These are phyloP conservation scores for Aristolochia fimbriata DNA, from an alignment of 164 flowering plant genomes.

Conservation along the genomic window DNA sequence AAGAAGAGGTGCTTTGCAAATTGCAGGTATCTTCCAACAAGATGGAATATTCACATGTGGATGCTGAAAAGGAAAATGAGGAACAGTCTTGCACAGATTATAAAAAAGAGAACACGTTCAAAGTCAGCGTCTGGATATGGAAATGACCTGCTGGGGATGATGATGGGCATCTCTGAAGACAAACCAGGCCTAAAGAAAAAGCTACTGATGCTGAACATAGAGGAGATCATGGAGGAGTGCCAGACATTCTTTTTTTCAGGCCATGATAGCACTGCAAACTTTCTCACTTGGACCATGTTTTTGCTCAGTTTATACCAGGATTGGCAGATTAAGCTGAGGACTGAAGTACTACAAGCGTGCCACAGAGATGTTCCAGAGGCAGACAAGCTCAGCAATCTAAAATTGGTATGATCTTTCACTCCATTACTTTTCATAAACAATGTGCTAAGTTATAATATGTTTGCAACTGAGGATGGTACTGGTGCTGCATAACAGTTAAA, in stretches of 20 bases:
- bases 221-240: slow-evolving; percentile 17
- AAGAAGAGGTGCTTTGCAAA: no score
- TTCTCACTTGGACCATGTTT: slow-evolving; percentile 20
- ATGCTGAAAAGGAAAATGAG: slow-evolving; percentile 4
- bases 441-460: no score
- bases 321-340: no score
- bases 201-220: background rate
- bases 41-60: no score
- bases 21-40: no score
- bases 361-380: no score
- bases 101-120: background rate
- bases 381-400: no score
- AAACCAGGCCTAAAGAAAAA: background rate
- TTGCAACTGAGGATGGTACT: no score
- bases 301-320: no score
- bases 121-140: background rate
- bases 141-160: slow-evolving; percentile 2
- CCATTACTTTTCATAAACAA: no score
- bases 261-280: slow-evolving; percentile 22
- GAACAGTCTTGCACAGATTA: slow-evolving; percentile 1
- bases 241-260: slow-evolving; percentile 34
- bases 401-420: no score
- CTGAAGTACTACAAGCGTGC: no score
- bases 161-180: background rate
- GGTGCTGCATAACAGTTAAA: slow-evolving; percentile 11